A percentile compares a stretch with the other conserved stretches of the same genome.
Evolutionary conservation across 2,329 filamentous ascomycete genomes (phyloP).

Genomic region (Diatrype stigma): DNA sequence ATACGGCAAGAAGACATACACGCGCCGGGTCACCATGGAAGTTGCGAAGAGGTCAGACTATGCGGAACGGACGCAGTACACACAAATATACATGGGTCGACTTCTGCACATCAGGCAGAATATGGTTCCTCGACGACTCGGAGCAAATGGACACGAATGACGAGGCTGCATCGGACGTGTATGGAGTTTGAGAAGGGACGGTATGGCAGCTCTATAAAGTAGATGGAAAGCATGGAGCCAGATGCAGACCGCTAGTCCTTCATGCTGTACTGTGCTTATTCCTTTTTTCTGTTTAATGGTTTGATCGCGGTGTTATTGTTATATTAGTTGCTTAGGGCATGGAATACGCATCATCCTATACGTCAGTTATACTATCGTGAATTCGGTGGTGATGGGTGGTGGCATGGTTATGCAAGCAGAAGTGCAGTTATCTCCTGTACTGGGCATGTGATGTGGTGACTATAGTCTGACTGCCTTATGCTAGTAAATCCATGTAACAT

Average conservation of each 20-base stretch:
- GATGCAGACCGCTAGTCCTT: background rate
- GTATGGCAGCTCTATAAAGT: background rate
- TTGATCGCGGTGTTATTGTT: background rate
- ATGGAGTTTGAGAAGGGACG: background rate
- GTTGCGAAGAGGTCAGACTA: background rate
- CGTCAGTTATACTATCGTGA: too few species aligned
- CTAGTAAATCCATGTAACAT: too few species aligned
- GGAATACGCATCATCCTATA: too few species aligned
- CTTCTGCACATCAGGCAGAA: too few species aligned
- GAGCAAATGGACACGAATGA: background rate
- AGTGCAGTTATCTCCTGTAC: too few species aligned
- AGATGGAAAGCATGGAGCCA: background rate
- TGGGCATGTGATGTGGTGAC: too few species aligned
- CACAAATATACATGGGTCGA: too few species aligned
- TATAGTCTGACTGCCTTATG: too few species aligned
- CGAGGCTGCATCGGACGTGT: background rate
- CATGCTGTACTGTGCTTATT: background rate
- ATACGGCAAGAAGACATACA: slow-evolving; percentile 13
- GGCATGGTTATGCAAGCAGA: too few species aligned
- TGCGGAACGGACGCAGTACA: too few species aligned
- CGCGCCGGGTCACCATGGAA: slow-evolving; percentile 4
- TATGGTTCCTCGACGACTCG: background rate
- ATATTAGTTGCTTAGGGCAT: background rate
- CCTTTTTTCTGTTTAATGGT: background rate
- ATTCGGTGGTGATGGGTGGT: too few species aligned